Evolutionary conservation across 2,329 filamentous ascomycete species (phyloP).

Genomic region (Pseudocercospora crystallina): DNA sequence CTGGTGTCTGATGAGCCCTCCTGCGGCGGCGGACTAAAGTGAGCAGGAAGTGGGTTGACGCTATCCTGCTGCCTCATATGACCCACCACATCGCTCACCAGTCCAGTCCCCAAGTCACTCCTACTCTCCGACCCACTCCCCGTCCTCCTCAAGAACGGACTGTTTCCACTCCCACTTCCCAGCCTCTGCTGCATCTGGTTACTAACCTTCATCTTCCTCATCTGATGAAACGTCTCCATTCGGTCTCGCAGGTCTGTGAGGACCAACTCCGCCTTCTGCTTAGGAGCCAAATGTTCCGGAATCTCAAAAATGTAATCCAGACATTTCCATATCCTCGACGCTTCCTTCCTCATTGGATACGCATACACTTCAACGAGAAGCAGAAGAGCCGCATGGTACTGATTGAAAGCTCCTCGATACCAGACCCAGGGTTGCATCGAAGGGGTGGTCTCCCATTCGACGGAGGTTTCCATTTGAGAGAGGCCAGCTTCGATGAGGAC

Average conservation of each 20-base stretch:
- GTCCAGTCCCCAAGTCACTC: background rate
- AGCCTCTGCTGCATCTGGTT: constrained; percentile 34
- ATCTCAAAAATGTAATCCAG: constrained; percentile 71
- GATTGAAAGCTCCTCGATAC: constrained; percentile 70
- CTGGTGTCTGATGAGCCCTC: constrained; percentile 71
- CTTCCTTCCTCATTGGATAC: constrained; percentile 57
- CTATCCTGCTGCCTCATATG: constrained; percentile 19
- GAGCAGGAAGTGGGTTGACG: constrained; percentile 15
- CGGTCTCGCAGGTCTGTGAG: constrained; percentile 63
- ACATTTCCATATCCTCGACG: constrained; percentile 67
- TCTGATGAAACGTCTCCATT: constrained; percentile 58
- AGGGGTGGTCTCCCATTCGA: constrained; percentile 55
- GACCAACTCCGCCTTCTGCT: constrained; percentile 61
- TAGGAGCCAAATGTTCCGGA: constrained; percentile 51
- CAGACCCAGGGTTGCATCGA: constrained; percentile 62
- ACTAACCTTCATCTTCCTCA: constrained; percentile 51
- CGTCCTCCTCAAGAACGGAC: too few species aligned
- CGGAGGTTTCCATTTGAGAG: constrained; percentile 54
- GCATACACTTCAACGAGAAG: constrained; percentile 67
- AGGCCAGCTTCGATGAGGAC: constrained; percentile 64
- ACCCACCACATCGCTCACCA: constrained; percentile 9
- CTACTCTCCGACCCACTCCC: background rate
- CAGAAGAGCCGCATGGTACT: constrained; percentile 70
- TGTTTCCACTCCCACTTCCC: constrained; percentile 4
- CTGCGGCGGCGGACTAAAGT: constrained; percentile 62